These are phyloP conservation scores for Beauveria pseudobassiana DNA, from an alignment of 2,329 filamentous ascomycete genomes.

Conservation along the genomic window DNA sequence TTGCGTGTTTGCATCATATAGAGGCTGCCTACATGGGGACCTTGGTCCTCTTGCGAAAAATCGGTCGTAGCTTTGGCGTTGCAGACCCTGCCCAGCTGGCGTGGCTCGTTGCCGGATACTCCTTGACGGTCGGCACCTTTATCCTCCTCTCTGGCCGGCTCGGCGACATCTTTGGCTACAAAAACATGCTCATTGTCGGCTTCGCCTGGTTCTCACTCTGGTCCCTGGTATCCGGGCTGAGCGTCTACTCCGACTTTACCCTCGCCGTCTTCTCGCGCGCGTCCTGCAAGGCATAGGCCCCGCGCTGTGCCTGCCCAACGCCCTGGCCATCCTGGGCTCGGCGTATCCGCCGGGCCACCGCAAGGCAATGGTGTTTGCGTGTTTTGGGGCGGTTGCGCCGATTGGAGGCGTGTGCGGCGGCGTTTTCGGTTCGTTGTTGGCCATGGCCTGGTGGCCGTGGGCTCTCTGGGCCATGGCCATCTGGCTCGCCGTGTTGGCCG, in stretches of 20 bases:
- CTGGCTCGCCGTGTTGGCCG: conserved; percentile 26
- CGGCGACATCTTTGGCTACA: conserved; percentile 51
- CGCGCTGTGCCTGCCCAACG: conserved; percentile 56
- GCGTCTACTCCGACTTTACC: conserved; percentile 30
- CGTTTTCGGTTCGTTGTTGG: conserved; percentile 32
- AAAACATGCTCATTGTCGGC: conserved; percentile 44
- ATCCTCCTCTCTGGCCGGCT: conserved; percentile 49
- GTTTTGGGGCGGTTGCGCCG: conserved; percentile 40
- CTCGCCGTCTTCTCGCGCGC: conserved; percentile 45
- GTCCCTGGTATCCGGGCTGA: conserved; percentile 39
- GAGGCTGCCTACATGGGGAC: conserved; percentile 27
- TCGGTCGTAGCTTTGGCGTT: conserved; percentile 39
- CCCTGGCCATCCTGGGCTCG: conserved; percentile 51
- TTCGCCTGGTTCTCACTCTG: conserved; percentile 48
- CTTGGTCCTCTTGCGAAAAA: conserved; percentile 40
- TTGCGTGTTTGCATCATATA: conserved; percentile 9
- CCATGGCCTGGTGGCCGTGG: conserved; percentile 41
- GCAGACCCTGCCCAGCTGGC: conserved; percentile 36
- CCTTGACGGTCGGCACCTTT: conserved; percentile 48
- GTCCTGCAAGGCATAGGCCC: conserved; percentile 55
- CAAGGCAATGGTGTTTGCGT: conserved; percentile 53
- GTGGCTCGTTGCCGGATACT: conserved; percentile 53
- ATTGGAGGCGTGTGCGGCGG: conserved; percentile 37
- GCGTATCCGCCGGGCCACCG: conserved; percentile 45
- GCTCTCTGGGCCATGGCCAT: conserved; percentile 36